These are phyloP conservation scores for Erythrophleum fordii DNA, from an alignment of 306 rosid species.

Conservation along the genomic window DNA sequence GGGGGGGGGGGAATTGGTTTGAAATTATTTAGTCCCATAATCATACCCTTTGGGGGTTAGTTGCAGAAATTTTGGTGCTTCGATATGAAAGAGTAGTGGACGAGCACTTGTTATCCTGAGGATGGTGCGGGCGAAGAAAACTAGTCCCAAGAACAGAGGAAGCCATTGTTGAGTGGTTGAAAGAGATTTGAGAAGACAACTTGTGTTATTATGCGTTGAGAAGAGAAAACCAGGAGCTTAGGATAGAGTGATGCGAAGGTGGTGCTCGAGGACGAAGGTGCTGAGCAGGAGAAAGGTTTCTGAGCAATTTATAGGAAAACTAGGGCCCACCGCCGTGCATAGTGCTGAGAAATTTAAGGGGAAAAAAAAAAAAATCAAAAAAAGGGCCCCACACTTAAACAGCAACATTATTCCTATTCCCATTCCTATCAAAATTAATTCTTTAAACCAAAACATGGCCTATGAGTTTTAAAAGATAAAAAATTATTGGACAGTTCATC, in stretches of 20 bases:
- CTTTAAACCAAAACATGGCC: no score
- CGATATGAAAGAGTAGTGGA: conserved; percentile 7
- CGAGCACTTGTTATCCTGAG: conserved; percentile 34
- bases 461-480: no score
- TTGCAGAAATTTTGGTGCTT: conserved; percentile 11
- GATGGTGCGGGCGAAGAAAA: conserved; percentile 35
- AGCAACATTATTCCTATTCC: no score
- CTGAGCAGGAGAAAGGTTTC: neutral
- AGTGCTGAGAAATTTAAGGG: no score
- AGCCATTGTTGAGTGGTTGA: conserved; percentile 35
- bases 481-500: no score
- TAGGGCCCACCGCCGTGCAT: no score
- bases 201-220: neutral
- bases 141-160: conserved; percentile 48
- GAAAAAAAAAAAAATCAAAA: no score
- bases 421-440: no score
- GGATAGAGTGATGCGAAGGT: neutral
- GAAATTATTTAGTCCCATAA: neutral
- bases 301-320: neutral
- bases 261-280: neutral
- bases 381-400: no score
- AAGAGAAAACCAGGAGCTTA: neutral
- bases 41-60: conserved; percentile 34
- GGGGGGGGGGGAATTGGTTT: neutral
- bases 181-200: neutral